A percentile compares a stretch with the other conserved stretches of the same genome.
phyloP scores from a whole-genome alignment of 148 eudicot species.

The Amaranthus cruentus region DNA sequence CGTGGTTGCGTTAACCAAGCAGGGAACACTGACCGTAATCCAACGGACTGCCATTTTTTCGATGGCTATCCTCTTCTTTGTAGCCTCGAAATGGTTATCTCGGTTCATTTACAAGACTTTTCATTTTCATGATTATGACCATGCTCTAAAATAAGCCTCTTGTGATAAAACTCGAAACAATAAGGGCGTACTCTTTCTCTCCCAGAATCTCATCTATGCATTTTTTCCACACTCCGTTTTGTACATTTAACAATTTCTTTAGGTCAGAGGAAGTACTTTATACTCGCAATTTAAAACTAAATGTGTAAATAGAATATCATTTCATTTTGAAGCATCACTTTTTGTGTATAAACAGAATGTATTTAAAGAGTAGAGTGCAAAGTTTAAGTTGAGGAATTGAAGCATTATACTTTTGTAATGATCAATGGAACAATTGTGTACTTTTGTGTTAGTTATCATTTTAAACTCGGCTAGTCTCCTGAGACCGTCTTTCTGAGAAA shows the following conservation, averaged over 20 bases:
- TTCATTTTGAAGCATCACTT: too few relatives aligned
- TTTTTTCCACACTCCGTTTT: not conserved
- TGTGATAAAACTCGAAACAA: not conserved
- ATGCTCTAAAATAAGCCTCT: constrained; percentile 36
- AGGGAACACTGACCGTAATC: constrained; percentile 33
- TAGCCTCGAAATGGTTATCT: constrained; percentile 70
- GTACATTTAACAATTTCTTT: not conserved
- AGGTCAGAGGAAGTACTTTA: not conserved
- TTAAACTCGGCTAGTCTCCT: too few relatives aligned
- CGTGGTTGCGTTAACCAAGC: constrained; percentile 46
- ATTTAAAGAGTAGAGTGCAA: too few relatives aligned
- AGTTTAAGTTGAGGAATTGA: too few relatives aligned
- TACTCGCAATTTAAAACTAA: not conserved
- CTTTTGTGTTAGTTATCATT: too few relatives aligned
- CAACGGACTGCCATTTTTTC: constrained; percentile 22
- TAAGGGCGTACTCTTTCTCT: too few relatives aligned
- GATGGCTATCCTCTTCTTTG: constrained; percentile 19
- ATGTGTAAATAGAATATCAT: too few relatives aligned
- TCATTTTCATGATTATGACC: constrained; percentile 68
- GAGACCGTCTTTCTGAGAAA: too few relatives aligned
- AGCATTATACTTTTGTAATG: too few relatives aligned
- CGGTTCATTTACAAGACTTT: constrained; percentile 70
- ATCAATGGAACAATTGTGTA: too few relatives aligned
- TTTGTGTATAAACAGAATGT: too few relatives aligned
- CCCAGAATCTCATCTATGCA: too few relatives aligned